Conservation (phyloP, 331 rosid species). For the Arachis monticola region DNA sequence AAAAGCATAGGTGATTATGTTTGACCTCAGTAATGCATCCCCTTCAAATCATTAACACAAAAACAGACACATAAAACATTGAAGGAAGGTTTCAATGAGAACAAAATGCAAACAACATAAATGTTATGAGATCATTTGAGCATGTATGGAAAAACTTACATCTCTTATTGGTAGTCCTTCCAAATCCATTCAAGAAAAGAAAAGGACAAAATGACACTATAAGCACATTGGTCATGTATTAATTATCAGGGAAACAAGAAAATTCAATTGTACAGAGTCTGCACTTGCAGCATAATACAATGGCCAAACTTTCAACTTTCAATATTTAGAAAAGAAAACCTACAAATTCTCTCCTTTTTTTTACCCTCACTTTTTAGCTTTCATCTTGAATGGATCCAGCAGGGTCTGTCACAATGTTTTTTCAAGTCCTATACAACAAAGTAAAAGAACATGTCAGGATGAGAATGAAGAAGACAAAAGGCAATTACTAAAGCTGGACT, state of each 20-base stretch:
- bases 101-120: conserved; percentile 1
- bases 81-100: conserved; percentile 5
- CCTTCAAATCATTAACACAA: not conserved
- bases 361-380: conserved; percentile 31
- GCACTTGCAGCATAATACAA: conserved; percentile 44
- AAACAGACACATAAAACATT: not conserved
- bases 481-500: conserved; percentile 29
- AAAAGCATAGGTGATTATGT: conserved; percentile 41
- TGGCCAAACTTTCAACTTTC: conserved; percentile 46
- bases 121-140: not conserved
- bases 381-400: conserved; percentile 64
- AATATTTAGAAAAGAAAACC: conserved; percentile 48
- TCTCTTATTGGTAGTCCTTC: not conserved
- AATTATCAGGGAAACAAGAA: conserved; percentile 24
- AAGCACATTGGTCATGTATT: conserved; percentile 28
- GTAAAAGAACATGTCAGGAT: conserved; percentile 61
- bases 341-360: conserved; percentile 35
- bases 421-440: conserved; percentile 79
- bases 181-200: conserved; percentile 14
- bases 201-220: conserved; percentile 15
- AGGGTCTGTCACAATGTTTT: conserved; percentile 85
- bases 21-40: not conserved
- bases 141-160: not conserved
- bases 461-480: conserved; percentile 39
- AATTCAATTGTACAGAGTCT: conserved; percentile 38